Base-by-base conservation (phyloP, 2,329 filamentous ascomycete species). In the Penicillium brevicompactum region DNA sequence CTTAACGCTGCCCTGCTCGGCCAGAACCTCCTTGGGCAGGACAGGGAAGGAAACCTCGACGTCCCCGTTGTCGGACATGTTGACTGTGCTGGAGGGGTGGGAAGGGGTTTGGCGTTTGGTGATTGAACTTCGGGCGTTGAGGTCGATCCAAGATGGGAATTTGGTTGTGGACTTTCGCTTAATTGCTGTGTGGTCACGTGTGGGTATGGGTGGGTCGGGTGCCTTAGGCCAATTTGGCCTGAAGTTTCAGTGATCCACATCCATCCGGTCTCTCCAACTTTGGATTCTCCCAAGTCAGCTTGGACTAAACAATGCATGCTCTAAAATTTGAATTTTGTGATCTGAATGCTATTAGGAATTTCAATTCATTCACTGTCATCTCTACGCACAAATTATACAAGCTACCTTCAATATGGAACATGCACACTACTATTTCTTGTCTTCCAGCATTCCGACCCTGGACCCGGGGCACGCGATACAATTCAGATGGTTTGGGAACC, bases 31-130 rank as follows among this genome's bases (percentile, higher is more conserved):
- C 88, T 95, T 96, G 81, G 93, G 92, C 70, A 97, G 89, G 78
- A 92, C 86, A 76, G 86, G 82, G 82, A 87, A 89, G 62, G 67
- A 64, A 80, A 94, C 89, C 85, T 96, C 91, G 81, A 96, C 89
- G 85, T 96, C 92, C 84, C 89, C 91, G 82, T 80, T 83, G 83
- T 96, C 92, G 89, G 92, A 96, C 92, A 96, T 96, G 74, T 90
- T 82, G 80, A 72, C 72, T 68, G 69, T 74, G 70, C 71, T 62
- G 70, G 68, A 70, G 65, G 69, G 64, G 72, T 74, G 66, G 70
- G 62, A 71, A 67, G 67, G 69, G 70, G 68, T 65, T 73, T 72
- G 70, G 69, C 70, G 70, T 71, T 71, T 66, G 69, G 71, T 67
- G 69, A 66, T 69, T 72, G 69, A 69, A 65, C 63, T 68, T 70